Conservation (phyloP, 2,329 filamentous ascomycete species). For the Incumbomyces lentus region DNA sequence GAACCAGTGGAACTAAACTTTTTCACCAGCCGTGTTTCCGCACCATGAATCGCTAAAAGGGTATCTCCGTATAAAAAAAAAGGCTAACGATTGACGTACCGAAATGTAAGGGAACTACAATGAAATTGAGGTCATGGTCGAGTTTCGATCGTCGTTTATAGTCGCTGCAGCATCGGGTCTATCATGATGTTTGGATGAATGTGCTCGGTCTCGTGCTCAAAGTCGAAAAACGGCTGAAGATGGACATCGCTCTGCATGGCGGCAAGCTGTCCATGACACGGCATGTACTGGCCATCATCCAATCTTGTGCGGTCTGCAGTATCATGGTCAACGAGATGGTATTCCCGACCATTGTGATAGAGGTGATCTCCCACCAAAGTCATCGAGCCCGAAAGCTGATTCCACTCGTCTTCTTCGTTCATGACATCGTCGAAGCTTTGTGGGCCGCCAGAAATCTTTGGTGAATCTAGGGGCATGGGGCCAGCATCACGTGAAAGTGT, state of each 20-base stretch:
- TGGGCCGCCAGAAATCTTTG: neutral
- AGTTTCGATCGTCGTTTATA: neutral
- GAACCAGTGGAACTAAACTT: too few species aligned
- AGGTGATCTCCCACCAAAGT: constrained; percentile 16
- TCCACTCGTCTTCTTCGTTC: constrained; percentile 6
- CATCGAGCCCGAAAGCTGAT: constrained; percentile 16
- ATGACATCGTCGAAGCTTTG: neutral
- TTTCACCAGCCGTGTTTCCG: too few species aligned
- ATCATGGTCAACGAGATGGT: constrained; percentile 9
- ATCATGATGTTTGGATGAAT: neutral
- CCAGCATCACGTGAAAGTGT: constrained; percentile 8
- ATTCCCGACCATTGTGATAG: constrained; percentile 15
- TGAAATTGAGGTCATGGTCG: too few species aligned
- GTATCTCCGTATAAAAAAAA: neutral
- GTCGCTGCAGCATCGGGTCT: constrained; percentile 1
- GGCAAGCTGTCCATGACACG: neutral
- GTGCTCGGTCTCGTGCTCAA: constrained; percentile 6
- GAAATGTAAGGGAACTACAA: neutral
- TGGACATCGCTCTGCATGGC: neutral
- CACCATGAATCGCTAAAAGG: neutral
- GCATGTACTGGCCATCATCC: constrained; percentile 6
- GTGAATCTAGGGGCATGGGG: neutral
- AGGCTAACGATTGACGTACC: neutral
- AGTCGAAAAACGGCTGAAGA: constrained; percentile 1
- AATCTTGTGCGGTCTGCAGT: neutral